Conservation (phyloP, 2,329 filamentous ascomycete species). For the Grosmannia serpens region DNA sequence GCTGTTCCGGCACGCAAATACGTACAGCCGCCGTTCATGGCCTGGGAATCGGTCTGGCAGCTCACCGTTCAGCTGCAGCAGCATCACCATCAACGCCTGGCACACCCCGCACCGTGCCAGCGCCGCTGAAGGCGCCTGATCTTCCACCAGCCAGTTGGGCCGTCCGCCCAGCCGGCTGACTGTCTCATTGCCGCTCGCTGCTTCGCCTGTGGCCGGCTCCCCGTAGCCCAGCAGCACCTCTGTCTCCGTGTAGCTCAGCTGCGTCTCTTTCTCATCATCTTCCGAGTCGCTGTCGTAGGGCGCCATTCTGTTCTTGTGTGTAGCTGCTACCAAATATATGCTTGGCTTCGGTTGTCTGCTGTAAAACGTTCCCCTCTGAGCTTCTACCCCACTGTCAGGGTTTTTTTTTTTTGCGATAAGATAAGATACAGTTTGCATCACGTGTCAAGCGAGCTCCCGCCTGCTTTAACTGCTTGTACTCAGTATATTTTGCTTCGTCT, state of each 20-base stretch:
- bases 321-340: neutral
- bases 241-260: constrained; percentile 54
- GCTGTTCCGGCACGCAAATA: constrained; percentile 71
- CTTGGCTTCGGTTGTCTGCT: neutral
- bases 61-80: constrained; percentile 86
- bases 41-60: constrained; percentile 75
- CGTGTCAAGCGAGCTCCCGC: constrained; percentile 3
- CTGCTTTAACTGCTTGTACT: neutral
- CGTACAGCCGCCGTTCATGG: constrained; percentile 78
- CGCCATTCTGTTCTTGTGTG: constrained; percentile 38
- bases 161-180: constrained; percentile 81
- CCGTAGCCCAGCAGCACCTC: constrained; percentile 86
- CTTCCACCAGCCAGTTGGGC: constrained; percentile 74
- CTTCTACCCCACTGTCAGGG: neutral
- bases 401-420: constrained; percentile 2
- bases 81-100: constrained; percentile 68
- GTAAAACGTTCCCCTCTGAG: neutral
- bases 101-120: constrained; percentile 82
- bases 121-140: constrained; percentile 58
- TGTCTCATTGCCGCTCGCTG: constrained; percentile 53
- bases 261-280: constrained; percentile 39
- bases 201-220: constrained; percentile 35
- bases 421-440: neutral
- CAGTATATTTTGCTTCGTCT: constrained; percentile 1
- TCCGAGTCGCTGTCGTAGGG: constrained; percentile 83